phyloP scores from a whole-genome alignment of 495 filamentous ascomycete genomes.

The Talaromyces nanjingensis region DNA sequence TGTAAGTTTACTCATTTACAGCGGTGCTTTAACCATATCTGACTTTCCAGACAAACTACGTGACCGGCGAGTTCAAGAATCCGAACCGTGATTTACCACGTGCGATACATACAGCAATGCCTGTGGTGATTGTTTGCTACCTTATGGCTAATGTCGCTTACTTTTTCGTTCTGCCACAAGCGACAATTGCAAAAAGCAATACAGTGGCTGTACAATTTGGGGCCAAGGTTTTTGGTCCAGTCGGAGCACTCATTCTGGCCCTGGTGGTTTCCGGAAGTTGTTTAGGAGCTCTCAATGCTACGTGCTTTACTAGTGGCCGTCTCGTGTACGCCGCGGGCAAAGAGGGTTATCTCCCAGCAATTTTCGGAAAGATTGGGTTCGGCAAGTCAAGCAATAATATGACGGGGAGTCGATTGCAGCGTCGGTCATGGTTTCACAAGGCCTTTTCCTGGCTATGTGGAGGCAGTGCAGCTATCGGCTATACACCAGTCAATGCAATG shows the following conservation, averaged over 20 bases:
- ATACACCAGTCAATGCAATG: conserved; percentile 88
- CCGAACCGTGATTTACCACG: conserved; percentile 84
- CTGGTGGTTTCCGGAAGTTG: conserved; percentile 83
- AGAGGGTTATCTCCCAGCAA: conserved; percentile 81
- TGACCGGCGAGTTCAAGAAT: conserved; percentile 91
- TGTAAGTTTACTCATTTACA: conserved; percentile 46
- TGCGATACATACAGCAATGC: conserved; percentile 96
- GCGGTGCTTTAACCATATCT: not conserved
- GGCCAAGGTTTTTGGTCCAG: conserved; percentile 75
- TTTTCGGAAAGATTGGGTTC: conserved; percentile 80
- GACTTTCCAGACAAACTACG: conserved; percentile 75
- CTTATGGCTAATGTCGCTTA: conserved; percentile 87
- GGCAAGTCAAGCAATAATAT: conserved; percentile 32
- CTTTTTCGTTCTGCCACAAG: conserved; percentile 85
- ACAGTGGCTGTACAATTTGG: conserved; percentile 95
- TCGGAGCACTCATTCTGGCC: conserved; percentile 78
- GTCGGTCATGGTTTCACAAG: conserved; percentile 51
- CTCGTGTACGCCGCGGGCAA: conserved; percentile 92
- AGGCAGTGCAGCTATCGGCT: conserved; percentile 53
- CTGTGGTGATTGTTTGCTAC: conserved; percentile 85
- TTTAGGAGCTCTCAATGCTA: conserved; percentile 87
- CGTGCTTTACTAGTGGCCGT: conserved; percentile 87
- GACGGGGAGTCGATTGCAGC: conserved; percentile 40
- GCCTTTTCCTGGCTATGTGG: conserved; percentile 52
- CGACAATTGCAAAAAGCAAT: conserved; percentile 73